These are phyloP conservation scores for Colletotrichum sp. DNA, from an alignment of 2,329 filamentous ascomycete species.

Conservation along the genomic window DNA sequence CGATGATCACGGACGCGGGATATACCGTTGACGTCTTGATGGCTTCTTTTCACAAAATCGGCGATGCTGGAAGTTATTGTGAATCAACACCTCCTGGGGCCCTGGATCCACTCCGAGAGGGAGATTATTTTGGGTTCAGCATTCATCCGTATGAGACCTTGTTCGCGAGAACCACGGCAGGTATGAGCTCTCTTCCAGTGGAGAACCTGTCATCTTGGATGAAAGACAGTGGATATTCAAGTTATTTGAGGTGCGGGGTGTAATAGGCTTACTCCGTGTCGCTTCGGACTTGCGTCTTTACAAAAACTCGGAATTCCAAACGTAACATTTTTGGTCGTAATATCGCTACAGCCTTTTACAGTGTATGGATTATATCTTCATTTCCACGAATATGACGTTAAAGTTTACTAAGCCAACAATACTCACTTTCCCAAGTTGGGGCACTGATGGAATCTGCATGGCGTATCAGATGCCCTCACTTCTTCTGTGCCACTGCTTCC, in stretches of 20 bases:
- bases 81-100: background rate
- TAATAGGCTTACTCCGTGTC: background rate
- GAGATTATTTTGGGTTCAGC: constrained; percentile 33
- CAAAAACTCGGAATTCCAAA: background rate
- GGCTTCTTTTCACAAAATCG: constrained; percentile 28
- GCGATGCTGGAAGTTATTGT: background rate
- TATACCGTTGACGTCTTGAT: constrained; percentile 38
- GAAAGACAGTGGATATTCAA: background rate
- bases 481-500: no score
- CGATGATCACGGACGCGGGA: constrained; percentile 29
- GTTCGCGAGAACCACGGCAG: constrained; percentile 36
- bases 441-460: no score
- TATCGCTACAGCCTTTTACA: background rate
- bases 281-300: background rate
- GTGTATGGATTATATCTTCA: background rate
- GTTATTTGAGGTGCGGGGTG: background rate
- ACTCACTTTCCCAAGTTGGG: no score
- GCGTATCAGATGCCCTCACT: no score
- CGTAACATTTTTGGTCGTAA: background rate
- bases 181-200: constrained; percentile 24
- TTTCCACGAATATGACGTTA: background rate
- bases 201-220: background rate
- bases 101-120: constrained; percentile 26
- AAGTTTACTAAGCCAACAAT: no score
- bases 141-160: constrained; percentile 41